These are phyloP conservation scores for Eucalyptus regnans DNA, from an alignment of 345 rosid genomes.

Conservation along the genomic window DNA sequence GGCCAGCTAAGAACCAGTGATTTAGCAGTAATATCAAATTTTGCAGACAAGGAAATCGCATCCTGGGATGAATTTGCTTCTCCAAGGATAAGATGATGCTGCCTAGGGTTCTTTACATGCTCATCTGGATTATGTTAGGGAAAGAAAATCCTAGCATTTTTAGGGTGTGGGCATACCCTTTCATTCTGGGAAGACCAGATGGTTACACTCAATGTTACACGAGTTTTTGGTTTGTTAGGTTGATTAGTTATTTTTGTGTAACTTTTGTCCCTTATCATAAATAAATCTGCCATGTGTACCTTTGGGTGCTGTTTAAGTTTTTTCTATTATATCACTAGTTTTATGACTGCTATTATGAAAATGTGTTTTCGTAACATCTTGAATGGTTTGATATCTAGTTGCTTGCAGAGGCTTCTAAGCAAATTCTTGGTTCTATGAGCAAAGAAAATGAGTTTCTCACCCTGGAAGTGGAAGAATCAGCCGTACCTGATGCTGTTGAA, in stretches of 20 bases:
- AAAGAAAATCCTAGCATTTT: background rate
- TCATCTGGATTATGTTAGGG: background rate
- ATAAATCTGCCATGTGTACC: background rate
- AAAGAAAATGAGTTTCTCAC: slow-evolving; percentile 42
- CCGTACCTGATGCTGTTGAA: slow-evolving; percentile 32
- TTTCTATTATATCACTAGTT: background rate
- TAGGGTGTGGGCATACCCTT: background rate
- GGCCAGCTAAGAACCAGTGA: background rate
- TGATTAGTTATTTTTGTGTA: background rate
- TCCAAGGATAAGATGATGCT: background rate
- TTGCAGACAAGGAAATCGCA: background rate
- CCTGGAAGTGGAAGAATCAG: slow-evolving; percentile 60
- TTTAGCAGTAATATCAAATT: background rate
- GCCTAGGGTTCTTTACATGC: background rate
- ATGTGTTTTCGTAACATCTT: background rate
- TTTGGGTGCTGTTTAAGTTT: background rate
- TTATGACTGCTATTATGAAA: background rate
- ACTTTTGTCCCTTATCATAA: background rate
- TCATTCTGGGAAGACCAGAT: background rate
- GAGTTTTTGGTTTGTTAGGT: background rate
- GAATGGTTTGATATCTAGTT: slow-evolving; percentile 45
- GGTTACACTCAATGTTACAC: background rate
- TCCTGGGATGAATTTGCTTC: background rate
- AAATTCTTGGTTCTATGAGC: slow-evolving; percentile 52
- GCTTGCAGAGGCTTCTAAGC: slow-evolving; percentile 91